These are phyloP conservation scores for Fusarium coffeatum DNA, from an alignment of 2,329 filamentous ascomycete species.

Conservation along the genomic window DNA sequence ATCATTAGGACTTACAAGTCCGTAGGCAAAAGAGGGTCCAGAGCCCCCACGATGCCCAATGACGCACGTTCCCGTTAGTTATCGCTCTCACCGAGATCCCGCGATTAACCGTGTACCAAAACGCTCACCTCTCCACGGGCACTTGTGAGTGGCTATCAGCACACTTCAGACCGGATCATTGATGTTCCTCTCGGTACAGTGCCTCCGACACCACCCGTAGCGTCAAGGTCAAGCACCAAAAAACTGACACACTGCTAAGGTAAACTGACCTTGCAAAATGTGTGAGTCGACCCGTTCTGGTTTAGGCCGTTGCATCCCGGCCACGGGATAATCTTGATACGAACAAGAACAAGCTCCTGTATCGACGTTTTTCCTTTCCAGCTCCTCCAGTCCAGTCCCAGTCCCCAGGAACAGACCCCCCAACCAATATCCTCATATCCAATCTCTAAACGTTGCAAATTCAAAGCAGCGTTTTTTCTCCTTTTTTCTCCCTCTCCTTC, in stretches of 20 bases:
- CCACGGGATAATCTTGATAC: constrained; percentile 50
- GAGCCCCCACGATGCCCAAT: constrained; percentile 26
- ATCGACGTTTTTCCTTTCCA: constrained; percentile 46
- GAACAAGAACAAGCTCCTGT: constrained; percentile 44
- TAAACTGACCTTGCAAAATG: constrained; percentile 26
- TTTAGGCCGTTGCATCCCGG: constrained; percentile 42
- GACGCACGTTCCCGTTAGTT: constrained; percentile 35
- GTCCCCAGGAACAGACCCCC: not conserved
- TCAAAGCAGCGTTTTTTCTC: constrained; percentile 26
- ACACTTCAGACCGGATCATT: constrained; percentile 36
- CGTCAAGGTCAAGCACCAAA: constrained; percentile 33
- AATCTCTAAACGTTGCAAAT: constrained; percentile 30
- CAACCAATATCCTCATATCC: constrained; percentile 34
- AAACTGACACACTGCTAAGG: constrained; percentile 8
- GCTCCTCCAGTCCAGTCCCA: constrained; percentile 19
- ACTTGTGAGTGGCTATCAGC: constrained; percentile 24
- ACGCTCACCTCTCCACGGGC: constrained; percentile 23
- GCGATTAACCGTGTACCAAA: constrained; percentile 44
- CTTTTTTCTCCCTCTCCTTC: constrained; percentile 10
- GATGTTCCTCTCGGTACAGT: constrained; percentile 43
- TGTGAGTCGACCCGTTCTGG: constrained; percentile 39
- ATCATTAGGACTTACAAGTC: constrained; percentile 36
- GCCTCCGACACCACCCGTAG: constrained; percentile 48
- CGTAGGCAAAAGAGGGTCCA: constrained; percentile 24
- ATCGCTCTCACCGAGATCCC: constrained; percentile 44